phyloP scores from a whole-genome alignment of 1,139 yeast genomes.

The Candida tetrigidarum region DNA sequence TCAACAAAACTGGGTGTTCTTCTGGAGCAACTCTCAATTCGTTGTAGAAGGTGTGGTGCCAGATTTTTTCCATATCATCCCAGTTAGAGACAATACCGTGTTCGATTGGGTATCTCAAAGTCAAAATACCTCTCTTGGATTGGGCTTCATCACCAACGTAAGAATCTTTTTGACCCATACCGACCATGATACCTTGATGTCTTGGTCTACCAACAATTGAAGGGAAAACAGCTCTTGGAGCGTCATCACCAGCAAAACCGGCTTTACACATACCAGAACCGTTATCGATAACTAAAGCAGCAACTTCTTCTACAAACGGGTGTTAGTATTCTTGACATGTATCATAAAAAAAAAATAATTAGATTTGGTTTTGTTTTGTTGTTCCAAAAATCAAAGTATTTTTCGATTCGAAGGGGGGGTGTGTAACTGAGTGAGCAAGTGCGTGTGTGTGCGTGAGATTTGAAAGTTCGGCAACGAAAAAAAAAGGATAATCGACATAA shows the following conservation, averaged over 20 bases:
- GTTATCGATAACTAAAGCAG: slow-evolving; percentile 93
- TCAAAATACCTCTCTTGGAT: slow-evolving; percentile 99
- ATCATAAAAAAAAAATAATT: neutral
- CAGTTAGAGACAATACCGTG: slow-evolving; percentile 99
- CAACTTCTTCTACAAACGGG: slow-evolving; percentile 49
- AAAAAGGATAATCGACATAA: neutral
- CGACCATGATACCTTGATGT: slow-evolving; percentile 99
- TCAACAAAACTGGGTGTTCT: slow-evolving; percentile 97
- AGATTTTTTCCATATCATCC: slow-evolving; percentile 99
- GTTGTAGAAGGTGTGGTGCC: slow-evolving; percentile 98
- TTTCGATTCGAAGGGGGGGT: neutral
- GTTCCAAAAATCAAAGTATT: neutral
- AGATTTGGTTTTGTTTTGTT: too few relatives aligned
- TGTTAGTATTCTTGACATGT: slow-evolving; percentile 24
- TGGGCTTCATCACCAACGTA: slow-evolving; percentile 99
- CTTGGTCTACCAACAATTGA: slow-evolving; percentile 99
- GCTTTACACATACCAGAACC: slow-evolving; percentile 99
- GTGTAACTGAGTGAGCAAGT: neutral
- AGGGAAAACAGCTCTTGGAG: slow-evolving; percentile 99
- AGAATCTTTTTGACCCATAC: slow-evolving; percentile 99
- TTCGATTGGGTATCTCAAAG: slow-evolving; percentile 98
- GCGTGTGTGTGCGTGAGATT: neutral
- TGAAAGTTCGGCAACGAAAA: neutral
- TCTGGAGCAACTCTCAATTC: slow-evolving; percentile 99
- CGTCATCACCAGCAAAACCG: slow-evolving; percentile 99